Evolutionary conservation across 1,284 basidiomycete species (phyloP).

Genomic region (Neotropicomus parvogracilis): DNA sequence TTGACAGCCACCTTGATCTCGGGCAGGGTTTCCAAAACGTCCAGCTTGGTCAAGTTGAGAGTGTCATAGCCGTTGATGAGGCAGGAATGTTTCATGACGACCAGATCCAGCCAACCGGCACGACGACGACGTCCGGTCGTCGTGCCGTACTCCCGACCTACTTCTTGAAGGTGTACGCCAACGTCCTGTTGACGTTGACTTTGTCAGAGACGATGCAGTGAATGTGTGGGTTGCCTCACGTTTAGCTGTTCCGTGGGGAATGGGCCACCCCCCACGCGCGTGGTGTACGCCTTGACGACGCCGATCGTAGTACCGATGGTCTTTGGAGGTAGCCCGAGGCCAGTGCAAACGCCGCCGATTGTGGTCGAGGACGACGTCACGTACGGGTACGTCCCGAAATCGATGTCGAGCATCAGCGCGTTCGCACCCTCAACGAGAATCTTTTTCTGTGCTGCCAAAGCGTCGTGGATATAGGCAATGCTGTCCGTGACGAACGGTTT

Average conservation of each 20-base stretch:
- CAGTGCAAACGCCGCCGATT: slow-evolving; percentile 94
- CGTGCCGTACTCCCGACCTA: slow-evolving; percentile 88
- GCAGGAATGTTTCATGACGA: slow-evolving; percentile 90
- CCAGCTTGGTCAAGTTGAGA: slow-evolving; percentile 95
- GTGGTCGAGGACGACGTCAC: slow-evolving; percentile 93
- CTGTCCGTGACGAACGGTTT: slow-evolving; percentile 89
- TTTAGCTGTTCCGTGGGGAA: slow-evolving; percentile 97
- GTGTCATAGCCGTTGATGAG: slow-evolving; percentile 95
- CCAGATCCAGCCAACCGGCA: slow-evolving; percentile 96
- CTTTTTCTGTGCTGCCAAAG: slow-evolving; percentile 71
- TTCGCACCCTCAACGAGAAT: slow-evolving; percentile 97
- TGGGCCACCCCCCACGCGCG: slow-evolving; percentile 93
- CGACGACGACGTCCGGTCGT: slow-evolving; percentile 91
- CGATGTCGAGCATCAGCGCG: slow-evolving; percentile 96
- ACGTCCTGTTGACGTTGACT: slow-evolving; percentile 51
- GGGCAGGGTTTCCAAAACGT: slow-evolving; percentile 81
- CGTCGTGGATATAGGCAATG: slow-evolving; percentile 80
- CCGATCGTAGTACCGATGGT: slow-evolving; percentile 84
- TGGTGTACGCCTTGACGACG: slow-evolving; percentile 97
- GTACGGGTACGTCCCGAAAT: slow-evolving; percentile 97
- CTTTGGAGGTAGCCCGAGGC: slow-evolving; percentile 91
- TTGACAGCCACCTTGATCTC: slow-evolving; percentile 89
- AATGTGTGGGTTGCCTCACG: slow-evolving; percentile 40
- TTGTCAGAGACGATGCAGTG: neutral
- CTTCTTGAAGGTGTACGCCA: slow-evolving; percentile 89